Percentiles rank a stretch among this genome's conserved stretches.
phyloP scores from a whole-genome alignment of 768 basidiomycete species.

The Coprinopsis strossmayeri region DNA sequence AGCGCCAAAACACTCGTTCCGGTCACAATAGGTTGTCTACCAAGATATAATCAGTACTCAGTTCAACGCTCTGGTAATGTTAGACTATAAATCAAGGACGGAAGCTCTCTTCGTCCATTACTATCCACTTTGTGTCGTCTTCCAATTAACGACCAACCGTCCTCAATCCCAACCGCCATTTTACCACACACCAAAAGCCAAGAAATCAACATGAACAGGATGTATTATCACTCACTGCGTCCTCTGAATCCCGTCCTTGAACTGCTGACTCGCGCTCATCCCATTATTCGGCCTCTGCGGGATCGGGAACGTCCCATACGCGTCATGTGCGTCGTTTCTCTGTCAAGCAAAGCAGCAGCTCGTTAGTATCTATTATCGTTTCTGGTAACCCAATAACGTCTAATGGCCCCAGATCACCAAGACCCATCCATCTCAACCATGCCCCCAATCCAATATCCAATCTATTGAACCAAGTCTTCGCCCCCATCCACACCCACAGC shows the following conservation, averaged over 20 bases:
- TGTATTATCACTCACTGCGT: conserved; percentile 63
- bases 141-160: too few relatives aligned
- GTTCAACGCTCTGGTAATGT: background rate
- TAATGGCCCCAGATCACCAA: background rate
- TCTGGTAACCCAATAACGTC: too few relatives aligned
- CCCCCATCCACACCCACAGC: background rate
- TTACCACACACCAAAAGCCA: too few relatives aligned
- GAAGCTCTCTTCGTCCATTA: too few relatives aligned
- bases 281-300: conserved; percentile 48
- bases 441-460: background rate
- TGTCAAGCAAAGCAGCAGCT: conserved; percentile 18
- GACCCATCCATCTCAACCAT: background rate
- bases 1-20: conserved; percentile 95
- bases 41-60: background rate
- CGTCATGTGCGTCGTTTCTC: conserved; percentile 73
- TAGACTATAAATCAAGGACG: too few relatives aligned
- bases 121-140: too few relatives aligned
- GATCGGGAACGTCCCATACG: conserved; percentile 72
- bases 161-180: too few relatives aligned
- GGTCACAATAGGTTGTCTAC: conserved; percentile 89
- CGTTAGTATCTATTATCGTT: background rate
- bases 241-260: conserved; percentile 61
- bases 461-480: background rate
- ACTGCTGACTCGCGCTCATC: conserved; percentile 50
- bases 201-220: too few relatives aligned